These are phyloP conservation scores for Scortechinia acanthostroma DNA, from an alignment of 2,329 filamentous ascomycete genomes.

Conservation along the genomic window DNA sequence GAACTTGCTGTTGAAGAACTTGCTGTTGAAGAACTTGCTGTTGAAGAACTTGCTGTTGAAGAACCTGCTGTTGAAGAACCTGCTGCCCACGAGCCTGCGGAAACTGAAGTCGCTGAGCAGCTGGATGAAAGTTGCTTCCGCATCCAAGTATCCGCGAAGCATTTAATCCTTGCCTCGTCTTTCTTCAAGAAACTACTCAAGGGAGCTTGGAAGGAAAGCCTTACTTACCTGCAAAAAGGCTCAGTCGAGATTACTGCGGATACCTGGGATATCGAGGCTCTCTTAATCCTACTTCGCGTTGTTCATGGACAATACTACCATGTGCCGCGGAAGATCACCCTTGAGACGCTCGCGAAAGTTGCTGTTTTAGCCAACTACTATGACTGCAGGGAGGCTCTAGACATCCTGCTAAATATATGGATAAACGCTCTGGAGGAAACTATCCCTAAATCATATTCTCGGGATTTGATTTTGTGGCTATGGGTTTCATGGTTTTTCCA, in stretches of 20 bases:
- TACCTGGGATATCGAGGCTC: background rate
- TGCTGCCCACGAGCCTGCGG: no score
- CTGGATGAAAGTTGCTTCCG: no score
- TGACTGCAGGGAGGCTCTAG: slow-evolving; percentile 9
- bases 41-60: no score
- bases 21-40: no score
- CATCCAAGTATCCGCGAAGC: slow-evolving; percentile 13
- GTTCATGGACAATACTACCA: background rate
- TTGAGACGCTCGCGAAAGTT: slow-evolving; percentile 14
- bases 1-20: no score
- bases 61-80: no score
- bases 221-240: slow-evolving; percentile 6
- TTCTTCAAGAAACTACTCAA: slow-evolving; percentile 9
- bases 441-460: background rate
- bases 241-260: slow-evolving; percentile 2
- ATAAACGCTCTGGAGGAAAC: background rate
- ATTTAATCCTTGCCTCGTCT: slow-evolving; percentile 10
- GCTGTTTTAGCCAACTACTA: slow-evolving; percentile 13
- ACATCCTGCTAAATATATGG: slow-evolving; percentile 5
- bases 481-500: background rate
- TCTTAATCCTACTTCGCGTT: background rate
- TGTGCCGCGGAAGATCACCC: slow-evolving; percentile 2
- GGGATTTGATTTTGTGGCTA: background rate
- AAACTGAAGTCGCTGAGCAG: no score
- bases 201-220: slow-evolving; percentile 11